Evolutionary conservation across 305 asterid genomes (phyloP).

Genomic region (Lippia alba): DNA sequence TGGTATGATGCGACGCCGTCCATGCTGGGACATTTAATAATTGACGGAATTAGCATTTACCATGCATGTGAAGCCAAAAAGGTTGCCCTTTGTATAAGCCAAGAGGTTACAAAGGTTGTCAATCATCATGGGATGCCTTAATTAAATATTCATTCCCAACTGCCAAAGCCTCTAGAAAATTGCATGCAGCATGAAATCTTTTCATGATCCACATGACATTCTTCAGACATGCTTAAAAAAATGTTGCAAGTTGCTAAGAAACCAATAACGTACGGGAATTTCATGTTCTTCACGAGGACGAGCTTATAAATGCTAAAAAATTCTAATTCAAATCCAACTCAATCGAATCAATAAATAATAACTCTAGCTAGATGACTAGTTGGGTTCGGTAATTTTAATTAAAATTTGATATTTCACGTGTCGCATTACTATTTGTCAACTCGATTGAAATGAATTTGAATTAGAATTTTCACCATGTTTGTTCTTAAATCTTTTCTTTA

Average conservation of each 20-base stretch:
- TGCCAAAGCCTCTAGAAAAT: neutral
- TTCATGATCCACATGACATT: neutral
- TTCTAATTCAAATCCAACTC: too few species aligned
- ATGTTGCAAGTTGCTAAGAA: neutral
- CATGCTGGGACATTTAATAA: neutral
- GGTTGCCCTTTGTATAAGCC: neutral
- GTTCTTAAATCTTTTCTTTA: too few species aligned
- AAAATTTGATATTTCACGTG: too few species aligned
- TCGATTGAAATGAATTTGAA: too few species aligned
- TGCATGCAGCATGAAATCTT: neutral
- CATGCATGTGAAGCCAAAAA: neutral
- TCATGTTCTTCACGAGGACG: neutral
- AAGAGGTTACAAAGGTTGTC: neutral
- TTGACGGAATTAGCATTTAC: neutral
- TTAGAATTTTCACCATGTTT: too few species aligned
- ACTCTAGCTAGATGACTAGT: too few species aligned
- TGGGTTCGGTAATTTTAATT: too few species aligned
- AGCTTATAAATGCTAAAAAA: neutral
- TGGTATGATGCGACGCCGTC: neutral
- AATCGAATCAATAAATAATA: too few species aligned
- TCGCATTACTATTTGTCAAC: too few species aligned
- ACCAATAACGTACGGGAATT: neutral
- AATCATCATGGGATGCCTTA: neutral
- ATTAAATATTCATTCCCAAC: neutral
- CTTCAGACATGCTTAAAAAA: neutral